phyloP scores from a whole-genome alignment of 768 basidiomycete species.

The Lactifluus volemus region DNA sequence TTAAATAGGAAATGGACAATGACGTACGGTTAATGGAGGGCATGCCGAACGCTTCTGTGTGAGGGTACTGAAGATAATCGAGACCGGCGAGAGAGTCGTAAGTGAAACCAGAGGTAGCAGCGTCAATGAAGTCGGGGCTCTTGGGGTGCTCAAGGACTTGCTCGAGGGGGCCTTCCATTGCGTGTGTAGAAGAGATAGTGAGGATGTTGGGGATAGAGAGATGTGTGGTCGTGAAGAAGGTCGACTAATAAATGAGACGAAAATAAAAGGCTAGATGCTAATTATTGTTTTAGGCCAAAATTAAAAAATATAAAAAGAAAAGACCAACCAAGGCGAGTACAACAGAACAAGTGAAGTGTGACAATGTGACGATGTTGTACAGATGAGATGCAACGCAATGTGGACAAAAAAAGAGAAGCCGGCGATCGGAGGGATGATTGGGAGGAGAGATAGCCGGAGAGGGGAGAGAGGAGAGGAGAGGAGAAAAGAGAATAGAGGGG shows the following conservation, averaged over 20 bases:
- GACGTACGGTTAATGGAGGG: slow-evolving; percentile 53
- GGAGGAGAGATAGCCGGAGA: slow-evolving; percentile 18
- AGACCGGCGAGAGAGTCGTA: slow-evolving; percentile 40
- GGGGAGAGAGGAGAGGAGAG: slow-evolving; percentile 14
- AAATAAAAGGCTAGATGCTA: slow-evolving; percentile 20
- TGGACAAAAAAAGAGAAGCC: slow-evolving; percentile 21
- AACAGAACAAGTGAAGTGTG: slow-evolving; percentile 30
- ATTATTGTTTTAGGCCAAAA: not conserved
- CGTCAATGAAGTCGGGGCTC: slow-evolving; percentile 43
- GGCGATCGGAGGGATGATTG: slow-evolving; percentile 22
- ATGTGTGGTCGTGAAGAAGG: slow-evolving; percentile 21
- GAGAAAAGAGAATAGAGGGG: slow-evolving; percentile 13
- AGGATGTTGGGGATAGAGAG: slow-evolving; percentile 5
- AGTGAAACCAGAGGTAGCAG: slow-evolving; percentile 29
- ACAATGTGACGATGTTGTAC: slow-evolving; percentile 30
- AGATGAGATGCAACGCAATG: slow-evolving; percentile 12
- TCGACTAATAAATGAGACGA: slow-evolving; percentile 22
- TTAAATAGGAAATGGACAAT: slow-evolving; percentile 1
- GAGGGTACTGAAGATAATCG: slow-evolving; percentile 64
- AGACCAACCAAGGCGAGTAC: slow-evolving; percentile 19
- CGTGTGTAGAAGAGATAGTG: slow-evolving; percentile 11
- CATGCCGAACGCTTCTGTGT: slow-evolving; percentile 49
- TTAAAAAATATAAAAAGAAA: slow-evolving; percentile 2
- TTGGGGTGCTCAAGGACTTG: slow-evolving; percentile 42
- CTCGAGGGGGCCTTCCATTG: slow-evolving; percentile 42